Base-by-base conservation (phyloP, 1,284 basidiomycete genomes). In the Meira nashicola region DNA sequence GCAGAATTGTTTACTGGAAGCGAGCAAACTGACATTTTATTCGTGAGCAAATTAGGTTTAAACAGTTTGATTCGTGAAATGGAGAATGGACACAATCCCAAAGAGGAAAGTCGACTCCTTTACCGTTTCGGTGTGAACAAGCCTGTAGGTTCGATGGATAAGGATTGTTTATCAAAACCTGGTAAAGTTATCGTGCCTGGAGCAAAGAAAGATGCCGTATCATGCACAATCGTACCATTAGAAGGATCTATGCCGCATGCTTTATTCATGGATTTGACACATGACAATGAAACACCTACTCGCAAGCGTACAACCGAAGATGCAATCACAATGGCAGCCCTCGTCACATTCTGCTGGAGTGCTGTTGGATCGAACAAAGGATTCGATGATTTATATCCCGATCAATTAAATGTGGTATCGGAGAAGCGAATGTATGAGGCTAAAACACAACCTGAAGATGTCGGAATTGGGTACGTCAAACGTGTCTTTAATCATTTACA, bases 1-100 rank as follows among this genome's bases (percentile, higher is more conserved):
- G 94, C 94, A 3, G 94, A 98, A 80, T 83, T 98, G 40, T 98
- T 98, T 79, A 97, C 95, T 0, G 95, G 94, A 2, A 92, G 84
- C 67, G 90, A 94, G 79, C 90, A 93, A 66, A 95, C 87, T 86
- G 73, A 74, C 48, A 62, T 68, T 47, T 63, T 71, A 51, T 74
- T 74, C 28, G 73, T 74, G 53, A 68, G 63, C 47, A 69, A 70
- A 10, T 67, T 74, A 39, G 73, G 73, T n/a, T 60, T 74, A 60
- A 74, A 74, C 56, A 65, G 63, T 5, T 59, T 74, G 19, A 74
- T 74, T 44, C 65, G 73, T n/a, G 73, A 74, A 55, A 71, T 73
- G 69, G 69, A 73, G 46, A 74, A 74, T 21, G 73, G 63, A 1
- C 63, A 71, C 59, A 71, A 74, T 37, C 69, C 73, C 19, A 72